phyloP scores from a whole-genome alignment of 495 filamentous ascomycete genomes.

The Daldinia grandis region DNA sequence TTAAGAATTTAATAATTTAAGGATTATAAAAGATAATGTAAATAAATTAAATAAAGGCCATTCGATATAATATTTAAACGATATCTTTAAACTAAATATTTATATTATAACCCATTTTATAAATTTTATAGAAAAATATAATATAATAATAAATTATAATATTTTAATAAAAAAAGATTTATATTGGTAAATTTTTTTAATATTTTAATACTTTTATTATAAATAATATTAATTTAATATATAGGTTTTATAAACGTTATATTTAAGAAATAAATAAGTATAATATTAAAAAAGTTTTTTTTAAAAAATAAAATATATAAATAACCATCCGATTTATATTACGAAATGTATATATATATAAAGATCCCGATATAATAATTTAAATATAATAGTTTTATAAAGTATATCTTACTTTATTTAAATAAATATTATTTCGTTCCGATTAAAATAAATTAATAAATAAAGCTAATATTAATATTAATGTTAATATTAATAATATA shows the following conservation, averaged over 20 bases:
- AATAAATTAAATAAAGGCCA: too few species aligned
- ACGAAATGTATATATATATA: not conserved
- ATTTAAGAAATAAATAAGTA: not conserved
- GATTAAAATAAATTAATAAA: not conserved
- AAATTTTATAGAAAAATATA: not conserved
- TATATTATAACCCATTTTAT: not conserved
- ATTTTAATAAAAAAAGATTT: not conserved
- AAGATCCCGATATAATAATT: not conserved
- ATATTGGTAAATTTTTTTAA: not conserved
- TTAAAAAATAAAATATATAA: not conserved
- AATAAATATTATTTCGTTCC: not conserved
- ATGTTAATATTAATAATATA: not conserved
- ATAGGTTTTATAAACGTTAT: not conserved
- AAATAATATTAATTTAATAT: too few species aligned
- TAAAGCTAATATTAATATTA: not conserved
- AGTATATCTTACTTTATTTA: not conserved
- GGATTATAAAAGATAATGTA: too few species aligned
- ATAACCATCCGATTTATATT: not conserved
- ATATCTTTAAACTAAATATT: conserved; percentile 1
- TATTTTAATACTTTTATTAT: not conserved
- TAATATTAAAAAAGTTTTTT: not conserved
- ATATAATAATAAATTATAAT: not conserved
- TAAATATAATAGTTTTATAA: not conserved
- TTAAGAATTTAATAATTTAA: not conserved
- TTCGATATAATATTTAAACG: too few species aligned